These are phyloP conservation scores for Rubus parviflorus DNA, from an alignment of 306 rosid species.

Conservation along the genomic window DNA sequence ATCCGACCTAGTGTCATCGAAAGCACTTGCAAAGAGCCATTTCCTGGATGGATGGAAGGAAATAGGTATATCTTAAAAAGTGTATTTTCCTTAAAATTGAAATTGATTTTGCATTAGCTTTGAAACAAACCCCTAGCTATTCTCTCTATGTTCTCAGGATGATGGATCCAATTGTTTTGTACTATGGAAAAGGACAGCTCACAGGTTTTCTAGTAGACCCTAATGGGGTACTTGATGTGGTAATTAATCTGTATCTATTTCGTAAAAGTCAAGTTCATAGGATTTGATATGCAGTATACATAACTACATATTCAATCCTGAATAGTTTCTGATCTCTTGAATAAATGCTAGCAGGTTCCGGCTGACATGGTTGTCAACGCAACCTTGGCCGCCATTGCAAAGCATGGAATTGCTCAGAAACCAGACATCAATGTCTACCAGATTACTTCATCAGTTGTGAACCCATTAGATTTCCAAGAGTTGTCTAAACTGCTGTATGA, in stretches of 20 bases:
- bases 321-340: conserved; percentile 2
- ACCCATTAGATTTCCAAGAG: conserved; percentile 63
- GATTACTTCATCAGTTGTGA: conserved; percentile 84
- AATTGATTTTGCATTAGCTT: conserved; percentile 8
- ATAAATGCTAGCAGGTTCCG: conserved; percentile 57
- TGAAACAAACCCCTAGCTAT: conserved; percentile 15
- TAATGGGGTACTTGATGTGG: conserved; percentile 89
- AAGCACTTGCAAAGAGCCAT: conserved; percentile 86
- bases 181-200: conserved; percentile 93
- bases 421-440: conserved; percentile 78
- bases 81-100: background rate
- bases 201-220: conserved; percentile 87
- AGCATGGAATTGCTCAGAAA: conserved; percentile 61
- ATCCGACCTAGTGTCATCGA: conserved; percentile 95
- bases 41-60: conserved; percentile 99
- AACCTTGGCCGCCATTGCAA: conserved; percentile 87
- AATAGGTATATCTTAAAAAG: conserved; percentile 51
- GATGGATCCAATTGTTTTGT: conserved; percentile 95
- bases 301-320: background rate
- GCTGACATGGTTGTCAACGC: conserved; percentile 97
- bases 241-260: conserved; percentile 10
- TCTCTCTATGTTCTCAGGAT: conserved; percentile 48
- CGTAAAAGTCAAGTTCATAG: background rate
- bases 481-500: conserved; percentile 62
- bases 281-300: background rate